Evolutionary conservation across 2,329 filamentous ascomycete species (phyloP), one percentile per base, ranked within the genome.

Genomic region (Monilinia aucupariae): DNA sequence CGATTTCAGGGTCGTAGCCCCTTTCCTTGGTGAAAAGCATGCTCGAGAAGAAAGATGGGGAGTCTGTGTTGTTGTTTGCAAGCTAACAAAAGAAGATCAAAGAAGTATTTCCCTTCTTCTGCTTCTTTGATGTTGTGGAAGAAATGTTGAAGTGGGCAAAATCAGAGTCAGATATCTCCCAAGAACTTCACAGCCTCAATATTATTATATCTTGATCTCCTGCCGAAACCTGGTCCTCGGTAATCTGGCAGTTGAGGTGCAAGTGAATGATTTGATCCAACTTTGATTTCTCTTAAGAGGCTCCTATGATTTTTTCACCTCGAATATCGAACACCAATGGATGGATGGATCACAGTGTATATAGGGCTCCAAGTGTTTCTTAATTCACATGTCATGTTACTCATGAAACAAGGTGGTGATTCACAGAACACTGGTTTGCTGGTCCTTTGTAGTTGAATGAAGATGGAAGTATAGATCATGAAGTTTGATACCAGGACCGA

Each of bases 1-100:
- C 54, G 41, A 58, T 58, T 58, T 58, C 54, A 9, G 54, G 54
- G 8, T 58, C 54, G n/a, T 58, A 58, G 27, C 13, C 30, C 41
- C 54, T 47, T 34, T 47, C 54, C 37, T 32, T 47, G n/a, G 41
- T 7, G 13, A 58, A 58, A 17, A 12, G 8, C 54, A 58, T 58
- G 8, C 34, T 56, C 37, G 41, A 37, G 12, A 10, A 20, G 5
- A 13, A 5, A 17, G 22, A 22, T n/a, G 41, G n/a, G 9, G 34
- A 9, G n/a, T 22, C 34, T 34, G 10, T 34, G 10, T 47, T 25
- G 20, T 45, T 25, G 2, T 56, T 37, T 47, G 41, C 2, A n/a
- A 5, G 8, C n/a, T 34, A 20, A 47, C 20, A 8, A 15, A 10
- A 47, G 20, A 22, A 56, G 13, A 15, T n/a, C n/a, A 22, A 17